A percentile compares a stretch with the other conserved stretches of the same genome.
phyloP scores from a whole-genome alignment of 2,329 filamentous ascomycete genomes.

The Fusarium udum region DNA sequence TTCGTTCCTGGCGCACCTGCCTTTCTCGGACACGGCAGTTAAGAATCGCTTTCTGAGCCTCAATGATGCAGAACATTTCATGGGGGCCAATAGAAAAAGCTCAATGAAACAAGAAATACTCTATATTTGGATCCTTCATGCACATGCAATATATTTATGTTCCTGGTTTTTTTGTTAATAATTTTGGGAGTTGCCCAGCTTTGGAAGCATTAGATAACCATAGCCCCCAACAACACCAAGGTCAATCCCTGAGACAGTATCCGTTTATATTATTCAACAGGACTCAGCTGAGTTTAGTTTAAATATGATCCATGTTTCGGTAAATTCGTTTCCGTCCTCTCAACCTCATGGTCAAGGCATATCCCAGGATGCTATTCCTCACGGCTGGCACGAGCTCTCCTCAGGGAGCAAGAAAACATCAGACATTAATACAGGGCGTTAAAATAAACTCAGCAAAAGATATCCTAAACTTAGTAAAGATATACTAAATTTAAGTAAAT shows the following conservation, averaged over 20 bases:
- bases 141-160: neutral
- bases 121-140: neutral
- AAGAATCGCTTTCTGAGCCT: neutral
- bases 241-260: constrained; percentile 1
- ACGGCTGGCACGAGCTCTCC: neutral
- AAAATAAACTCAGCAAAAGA: no score
- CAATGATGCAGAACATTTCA: neutral
- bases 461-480: no score
- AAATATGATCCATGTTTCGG: neutral
- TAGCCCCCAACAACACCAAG: neutral
- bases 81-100: neutral
- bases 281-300: neutral
- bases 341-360: neutral
- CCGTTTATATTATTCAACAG: neutral
- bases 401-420: no score
- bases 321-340: neutral
- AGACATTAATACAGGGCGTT: no score
- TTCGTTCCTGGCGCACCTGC: neutral
- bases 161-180: neutral
- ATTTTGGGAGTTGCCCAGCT: neutral
- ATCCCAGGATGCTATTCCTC: neutral
- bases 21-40: neutral
- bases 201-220: neutral
- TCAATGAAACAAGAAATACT: neutral
- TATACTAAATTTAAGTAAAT: no score